Evolutionary conservation across 345 rosid genomes (phyloP), one percentile per base, ranked within the genome.

Genomic region (Hibiscus tridactylites): DNA sequence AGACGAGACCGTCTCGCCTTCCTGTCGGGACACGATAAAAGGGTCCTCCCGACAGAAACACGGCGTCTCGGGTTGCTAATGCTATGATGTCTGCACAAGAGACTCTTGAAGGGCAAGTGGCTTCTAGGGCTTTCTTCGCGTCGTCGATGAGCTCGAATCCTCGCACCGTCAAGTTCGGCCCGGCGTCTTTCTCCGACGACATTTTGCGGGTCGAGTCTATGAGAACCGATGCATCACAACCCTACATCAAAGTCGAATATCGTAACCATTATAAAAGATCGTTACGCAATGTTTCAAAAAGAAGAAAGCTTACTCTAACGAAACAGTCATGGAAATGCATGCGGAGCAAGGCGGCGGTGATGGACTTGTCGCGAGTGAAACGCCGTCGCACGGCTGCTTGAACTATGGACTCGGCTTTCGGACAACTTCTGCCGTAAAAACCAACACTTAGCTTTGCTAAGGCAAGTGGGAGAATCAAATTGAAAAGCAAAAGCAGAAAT

Each of bases 321-420:
- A 91, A 91, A 73, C 97, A 91, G 61, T 93, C 96, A 60, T 93
- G 96, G 62, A 91, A 93, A 76, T 91, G 96, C 93, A 89, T 84
- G 76, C 91, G 95, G 73, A 93, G 96, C 84, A 93, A 76, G 58
- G 91, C 91, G 0, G 93, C 84, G 0, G 88, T 75, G 59, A 89
- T 73, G 39, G 90, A 85, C 26, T 17, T 79, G 50, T 88, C 88
- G 0, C 62, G 9, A 0, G 2, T 60, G 66, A 88, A 89, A 29
- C 83, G 74, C 47, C 74, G 79, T 67, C 75, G 71, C 53, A 91
- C 90, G 1, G 75, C 29, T 57, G 60, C 71, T 3, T 65, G 71
- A 9, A 91, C 75, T 19, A 89, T 89, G 56, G 87, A 77, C 72
- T 91, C 93, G 0, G 96, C 92, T 50, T 60, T 65, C 3, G 96